These are phyloP conservation scores for Fraxinus albicans DNA, from an alignment of 305 asterid species.

Conservation along the genomic window DNA sequence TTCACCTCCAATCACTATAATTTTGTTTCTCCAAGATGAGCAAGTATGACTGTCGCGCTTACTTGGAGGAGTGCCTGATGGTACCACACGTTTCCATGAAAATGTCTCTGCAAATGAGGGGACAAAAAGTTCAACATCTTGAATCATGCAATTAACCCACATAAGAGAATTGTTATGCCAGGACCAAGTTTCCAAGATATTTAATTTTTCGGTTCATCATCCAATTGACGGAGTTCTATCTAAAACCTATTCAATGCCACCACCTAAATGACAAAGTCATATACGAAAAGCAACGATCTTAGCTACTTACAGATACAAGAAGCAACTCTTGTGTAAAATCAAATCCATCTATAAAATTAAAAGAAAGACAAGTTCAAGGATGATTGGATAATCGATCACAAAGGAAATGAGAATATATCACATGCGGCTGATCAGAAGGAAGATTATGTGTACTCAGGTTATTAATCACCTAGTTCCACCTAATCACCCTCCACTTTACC, in stretches of 20 bases:
- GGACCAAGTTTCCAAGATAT: background rate
- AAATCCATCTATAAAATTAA: background rate
- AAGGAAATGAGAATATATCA: background rate
- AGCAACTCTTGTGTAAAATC: slow-evolving; percentile 3
- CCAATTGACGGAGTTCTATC: background rate
- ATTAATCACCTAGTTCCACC: background rate
- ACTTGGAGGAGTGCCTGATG: slow-evolving; percentile 94
- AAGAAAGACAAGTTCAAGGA: slow-evolving; percentile 13
- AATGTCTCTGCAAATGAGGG: slow-evolving; percentile 63
- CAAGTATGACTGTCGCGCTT: slow-evolving; percentile 93
- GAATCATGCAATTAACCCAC: slow-evolving; percentile 7
- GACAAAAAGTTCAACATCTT: slow-evolving; percentile 15
- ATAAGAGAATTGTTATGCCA: background rate
- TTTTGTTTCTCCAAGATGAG: slow-evolving; percentile 89
- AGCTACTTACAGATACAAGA: background rate
- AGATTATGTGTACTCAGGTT: background rate
- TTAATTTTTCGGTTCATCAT: background rate
- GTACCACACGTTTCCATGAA: slow-evolving; percentile 76
- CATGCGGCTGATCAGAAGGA: background rate
- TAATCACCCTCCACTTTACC: background rate
- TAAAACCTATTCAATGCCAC: background rate
- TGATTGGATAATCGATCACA: background rate
- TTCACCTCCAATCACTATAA: slow-evolving; percentile 95
- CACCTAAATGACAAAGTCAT: background rate
- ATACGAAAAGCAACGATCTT: slow-evolving; percentile 1